These are phyloP conservation scores for Dendrocalamus sinicus DNA, from an alignment of 176 grass and related monocot species.

Conservation along the genomic window DNA sequence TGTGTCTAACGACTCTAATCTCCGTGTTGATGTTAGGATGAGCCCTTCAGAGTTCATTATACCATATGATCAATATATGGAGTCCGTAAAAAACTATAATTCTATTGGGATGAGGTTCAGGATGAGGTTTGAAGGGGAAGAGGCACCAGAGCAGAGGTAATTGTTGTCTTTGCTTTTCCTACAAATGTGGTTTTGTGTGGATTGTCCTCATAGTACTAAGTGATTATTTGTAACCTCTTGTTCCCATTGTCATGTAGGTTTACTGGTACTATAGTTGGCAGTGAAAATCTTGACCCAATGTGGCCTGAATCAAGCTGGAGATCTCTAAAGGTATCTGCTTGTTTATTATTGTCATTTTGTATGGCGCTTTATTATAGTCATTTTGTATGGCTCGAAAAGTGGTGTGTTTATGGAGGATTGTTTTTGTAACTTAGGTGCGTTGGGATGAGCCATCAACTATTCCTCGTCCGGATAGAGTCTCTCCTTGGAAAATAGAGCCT, in stretches of 20 bases:
- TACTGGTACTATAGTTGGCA: constrained; percentile 84
- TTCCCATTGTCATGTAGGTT: constrained; percentile 59
- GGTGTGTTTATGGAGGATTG: constrained; percentile 35
- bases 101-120: constrained; percentile 87
- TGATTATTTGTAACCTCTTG: not conserved
- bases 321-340: constrained; percentile 67
- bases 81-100: constrained; percentile 71
- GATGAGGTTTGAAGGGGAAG: constrained; percentile 95
- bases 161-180: not conserved
- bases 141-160: constrained; percentile 87
- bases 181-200: not conserved
- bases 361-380: constrained; percentile 9
- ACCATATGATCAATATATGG: constrained; percentile 84
- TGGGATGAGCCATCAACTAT: constrained; percentile 94
- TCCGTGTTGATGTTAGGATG: constrained; percentile 55
- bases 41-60: constrained; percentile 92
- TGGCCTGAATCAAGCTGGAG: constrained; percentile 92
- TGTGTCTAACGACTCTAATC: constrained; percentile 4
- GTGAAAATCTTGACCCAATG: constrained; percentile 75
- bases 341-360: constrained; percentile 25
- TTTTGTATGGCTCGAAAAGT: constrained; percentile 19
- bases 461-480: constrained; percentile 81
- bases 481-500: constrained; percentile 93
- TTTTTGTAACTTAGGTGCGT: constrained; percentile 61
- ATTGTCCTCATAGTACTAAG: not conserved